phyloP scores from a whole-genome alignment of 306 rosid genomes.

The Trichosanthes cucumerina region DNA sequence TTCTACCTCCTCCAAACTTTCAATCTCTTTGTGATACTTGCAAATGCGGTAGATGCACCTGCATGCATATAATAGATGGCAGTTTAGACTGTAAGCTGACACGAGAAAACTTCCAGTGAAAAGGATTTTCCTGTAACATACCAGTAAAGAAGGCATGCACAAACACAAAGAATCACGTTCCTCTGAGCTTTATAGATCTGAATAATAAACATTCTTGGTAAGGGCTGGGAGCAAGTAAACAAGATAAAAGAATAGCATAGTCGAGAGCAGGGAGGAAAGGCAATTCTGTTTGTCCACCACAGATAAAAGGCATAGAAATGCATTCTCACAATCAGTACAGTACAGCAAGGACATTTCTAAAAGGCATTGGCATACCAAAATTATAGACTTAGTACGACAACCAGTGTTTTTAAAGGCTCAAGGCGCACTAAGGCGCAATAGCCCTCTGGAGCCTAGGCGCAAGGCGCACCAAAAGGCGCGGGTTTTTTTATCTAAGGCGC shows the following conservation, averaged over 20 bases:
- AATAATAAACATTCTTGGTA: slow-evolving; percentile 13
- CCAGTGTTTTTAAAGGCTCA: too few species aligned
- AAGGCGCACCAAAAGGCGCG: too few species aligned
- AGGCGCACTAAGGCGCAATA: too few species aligned
- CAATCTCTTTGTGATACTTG: slow-evolving; percentile 63
- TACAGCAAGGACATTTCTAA: neutral
- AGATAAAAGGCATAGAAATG: neutral
- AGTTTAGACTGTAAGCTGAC: neutral
- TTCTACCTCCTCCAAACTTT: slow-evolving; percentile 78
- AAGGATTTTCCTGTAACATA: slow-evolving; percentile 13
- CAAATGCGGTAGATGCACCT: slow-evolving; percentile 70
- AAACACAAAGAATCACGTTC: slow-evolving; percentile 68
- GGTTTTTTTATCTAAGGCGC: too few species aligned
- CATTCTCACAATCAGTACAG: neutral
- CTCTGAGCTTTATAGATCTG: slow-evolving; percentile 95
- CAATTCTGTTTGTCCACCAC: neutral
- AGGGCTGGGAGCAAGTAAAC: neutral
- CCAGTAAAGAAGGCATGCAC: slow-evolving; percentile 85
- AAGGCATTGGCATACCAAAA: neutral
- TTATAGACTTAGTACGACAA: neutral
- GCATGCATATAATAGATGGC: slow-evolving; percentile 21
- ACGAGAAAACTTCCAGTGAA: neutral
- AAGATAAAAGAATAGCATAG: neutral
- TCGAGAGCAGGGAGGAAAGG: neutral
- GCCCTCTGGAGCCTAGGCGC: too few species aligned